Base-by-base conservation (phyloP, 2,329 filamentous ascomycete species). In the Fusarium acutatum region DNA sequence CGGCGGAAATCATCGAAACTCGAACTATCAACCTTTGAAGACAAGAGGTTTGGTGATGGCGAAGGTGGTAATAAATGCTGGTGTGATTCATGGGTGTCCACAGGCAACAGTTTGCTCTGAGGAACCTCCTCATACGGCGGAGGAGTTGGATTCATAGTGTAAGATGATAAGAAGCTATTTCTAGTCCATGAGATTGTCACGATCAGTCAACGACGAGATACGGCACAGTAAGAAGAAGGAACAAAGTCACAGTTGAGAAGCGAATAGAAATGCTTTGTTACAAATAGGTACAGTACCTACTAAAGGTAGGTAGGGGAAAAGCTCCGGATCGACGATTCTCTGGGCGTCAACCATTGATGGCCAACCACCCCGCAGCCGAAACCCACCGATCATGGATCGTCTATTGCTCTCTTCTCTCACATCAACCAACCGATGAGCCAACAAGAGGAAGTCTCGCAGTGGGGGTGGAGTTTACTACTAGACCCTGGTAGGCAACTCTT, bases 1-100 rank as follows among this genome's bases (percentile, higher is more conserved):
- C 61, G 75, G 22, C 72, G 75, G 37, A 78, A 74, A 34, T 75
- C 72, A 37, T 74, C 68, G 26, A 70, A 73, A 52, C 62, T 74
- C 38, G 76, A 49, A 47, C 53, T 37, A 32, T 64, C 49, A 40
- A 65, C 37, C 46, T 78, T 78, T 20, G 70, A 60, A 37, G 52
- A 32, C 22, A 65, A 47, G 17, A 67, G 15, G 30, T 60, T 53
- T 67, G 67, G 67, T 15, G 70, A 71, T 46, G 69, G 43, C 32
- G 58, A 63, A 18, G 68, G 74, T 35, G 69, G 66, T 20, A 67
- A 58, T 14, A 77, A 35, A 61, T 62, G 69, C 32, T 60, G 68
- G 18, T 58, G 60, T 41, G 71, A 60, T 58, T 75, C 71, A 61
- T 49, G 52, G 38, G 62, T 24, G 32, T 40, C 44, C 26, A 64